A percentile compares a stretch with the other conserved stretches of the same genome.
phyloP scores from a whole-genome alignment of 139 green algal species.

The Chlamydomonas schloesseri region DNA sequence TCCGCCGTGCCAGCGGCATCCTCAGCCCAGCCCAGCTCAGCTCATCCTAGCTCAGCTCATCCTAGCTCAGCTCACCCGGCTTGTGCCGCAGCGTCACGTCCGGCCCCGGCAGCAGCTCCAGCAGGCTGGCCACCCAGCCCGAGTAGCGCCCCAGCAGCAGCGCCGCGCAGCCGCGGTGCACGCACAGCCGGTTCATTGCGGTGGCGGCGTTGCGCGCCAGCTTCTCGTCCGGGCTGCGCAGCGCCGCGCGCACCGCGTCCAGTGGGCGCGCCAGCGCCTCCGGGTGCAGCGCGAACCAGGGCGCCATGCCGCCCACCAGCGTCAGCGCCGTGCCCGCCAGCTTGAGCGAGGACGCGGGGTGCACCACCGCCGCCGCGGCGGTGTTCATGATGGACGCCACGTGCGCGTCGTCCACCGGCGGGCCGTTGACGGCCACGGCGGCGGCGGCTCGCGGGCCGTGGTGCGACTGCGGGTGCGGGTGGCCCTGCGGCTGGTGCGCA shows the following conservation, averaged over 20 bases:
- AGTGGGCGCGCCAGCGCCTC: slow-evolving; percentile 49
- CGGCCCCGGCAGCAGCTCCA: slow-evolving; percentile 41
- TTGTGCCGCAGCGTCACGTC: slow-evolving; percentile 33
- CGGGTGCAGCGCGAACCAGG: slow-evolving; percentile 51
- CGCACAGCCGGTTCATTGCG: slow-evolving; percentile 52
- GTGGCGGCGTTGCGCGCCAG: slow-evolving; percentile 74
- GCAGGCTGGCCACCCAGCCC: slow-evolving; percentile 52
- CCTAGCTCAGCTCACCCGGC: slow-evolving; percentile 5
- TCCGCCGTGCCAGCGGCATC: no score
- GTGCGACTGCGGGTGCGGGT: no score
- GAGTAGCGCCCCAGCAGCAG: slow-evolving; percentile 43
- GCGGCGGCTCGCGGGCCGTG: no score
- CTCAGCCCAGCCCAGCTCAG: no score
- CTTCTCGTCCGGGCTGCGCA: slow-evolving; percentile 56
- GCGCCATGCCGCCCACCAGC: slow-evolving; percentile 66
- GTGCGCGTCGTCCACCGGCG: slow-evolving; percentile 12
- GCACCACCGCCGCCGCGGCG: slow-evolving; percentile 22
- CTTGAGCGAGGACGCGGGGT: slow-evolving; percentile 59
- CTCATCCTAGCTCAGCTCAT: no score
- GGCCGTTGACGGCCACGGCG: background rate
- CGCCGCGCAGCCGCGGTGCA: slow-evolving; percentile 41
- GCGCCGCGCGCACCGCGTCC: slow-evolving; percentile 32
- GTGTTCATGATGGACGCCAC: slow-evolving; percentile 18
- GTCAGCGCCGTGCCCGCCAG: slow-evolving; percentile 77
- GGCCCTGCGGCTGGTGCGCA: no score